Evolutionary conservation across 2,329 filamentous ascomycete genomes (phyloP), one percentile per base, ranked within the genome.

Genomic region (Colletotrichum chlorophyti): DNA sequence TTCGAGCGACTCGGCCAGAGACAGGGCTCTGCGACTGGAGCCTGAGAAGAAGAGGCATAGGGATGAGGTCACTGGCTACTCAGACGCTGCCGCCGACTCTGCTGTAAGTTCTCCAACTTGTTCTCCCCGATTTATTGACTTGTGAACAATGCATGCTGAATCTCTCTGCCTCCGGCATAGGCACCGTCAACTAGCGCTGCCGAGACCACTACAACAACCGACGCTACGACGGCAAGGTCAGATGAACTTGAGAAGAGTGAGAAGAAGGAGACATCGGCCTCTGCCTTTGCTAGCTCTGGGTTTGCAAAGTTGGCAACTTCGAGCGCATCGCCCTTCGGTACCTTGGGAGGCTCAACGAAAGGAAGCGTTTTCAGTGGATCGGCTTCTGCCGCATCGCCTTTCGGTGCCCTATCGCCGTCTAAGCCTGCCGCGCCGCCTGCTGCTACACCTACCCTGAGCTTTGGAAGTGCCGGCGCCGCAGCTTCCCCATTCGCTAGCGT

Each of bases 281-380:
- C 83, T 9, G 84, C 87, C 6, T 93, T 93, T 70, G 85, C 85
- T 19, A 80, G 79, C 43, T 93, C 90, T 3, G 84, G 83, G 15
- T 87, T 93, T 67, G 84, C 87, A 49, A 85, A 87, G 49, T 83
- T 91, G 53, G 81, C 88, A 7, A 76, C 82, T 21, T 82, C 84
- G 5, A 76, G 78, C 32, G 76, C 82, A 23, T 91, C 89, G 4
- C 86, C 86, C 0, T 91, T 91, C 68, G 85, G 85, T 34, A 70
- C 78, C 15, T 68, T 89, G 40, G 82, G 81, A 35, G 70, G 60
- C 29, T 71, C 69, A 54, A 75, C 73, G 6, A 77, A 79, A 63
- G 75, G 76, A 29, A 82, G 78, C 62, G 68, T 78, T 9, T 87
- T 88, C 77, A n/a, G 71, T 24, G 53, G 61, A 34, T 54, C 61